Conservation (phyloP, 1,284 basidiomycete genomes). For the Pisolithus thermaeus region DNA sequence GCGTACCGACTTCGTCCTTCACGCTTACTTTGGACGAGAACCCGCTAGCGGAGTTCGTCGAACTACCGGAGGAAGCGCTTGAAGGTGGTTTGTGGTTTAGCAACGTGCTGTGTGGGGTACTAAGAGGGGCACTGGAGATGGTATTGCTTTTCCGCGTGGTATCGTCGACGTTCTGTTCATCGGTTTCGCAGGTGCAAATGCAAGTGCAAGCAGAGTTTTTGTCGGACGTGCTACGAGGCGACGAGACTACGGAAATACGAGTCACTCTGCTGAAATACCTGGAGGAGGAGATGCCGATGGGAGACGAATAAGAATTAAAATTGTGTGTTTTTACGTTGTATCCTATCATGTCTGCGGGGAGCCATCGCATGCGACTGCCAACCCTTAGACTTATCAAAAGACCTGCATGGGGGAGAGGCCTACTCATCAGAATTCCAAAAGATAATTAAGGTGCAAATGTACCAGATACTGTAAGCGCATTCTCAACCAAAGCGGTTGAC, state of each 20-base stretch:
- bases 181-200: conserved; percentile 77
- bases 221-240: conserved; percentile 87
- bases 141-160: conserved; percentile 40
- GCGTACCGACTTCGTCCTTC: conserved; percentile 55
- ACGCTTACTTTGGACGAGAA: conserved; percentile 92
- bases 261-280: conserved; percentile 88
- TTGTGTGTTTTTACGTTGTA: conserved; percentile 10
- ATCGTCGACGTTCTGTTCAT: conserved; percentile 10
- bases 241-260: conserved; percentile 91
- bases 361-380: no score
- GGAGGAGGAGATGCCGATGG: conserved; percentile 88
- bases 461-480: neutral
- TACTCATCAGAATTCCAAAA: no score
- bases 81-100: conserved; percentile 95
- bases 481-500: conserved; percentile 43
- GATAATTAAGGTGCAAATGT: neutral
- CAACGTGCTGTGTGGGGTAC: conserved; percentile 91
- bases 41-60: conserved; percentile 95
- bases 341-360: neutral
- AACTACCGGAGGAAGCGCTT: conserved; percentile 88
- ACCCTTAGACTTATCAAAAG: no score
- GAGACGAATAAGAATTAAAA: conserved; percentile 55
- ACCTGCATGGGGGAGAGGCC: no score
- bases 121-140: conserved; percentile 95
- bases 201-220: conserved; percentile 90